Evolutionary conservation across 2,329 filamentous ascomycete species (phyloP).

Genomic region (Achaetomium macrosporum): DNA sequence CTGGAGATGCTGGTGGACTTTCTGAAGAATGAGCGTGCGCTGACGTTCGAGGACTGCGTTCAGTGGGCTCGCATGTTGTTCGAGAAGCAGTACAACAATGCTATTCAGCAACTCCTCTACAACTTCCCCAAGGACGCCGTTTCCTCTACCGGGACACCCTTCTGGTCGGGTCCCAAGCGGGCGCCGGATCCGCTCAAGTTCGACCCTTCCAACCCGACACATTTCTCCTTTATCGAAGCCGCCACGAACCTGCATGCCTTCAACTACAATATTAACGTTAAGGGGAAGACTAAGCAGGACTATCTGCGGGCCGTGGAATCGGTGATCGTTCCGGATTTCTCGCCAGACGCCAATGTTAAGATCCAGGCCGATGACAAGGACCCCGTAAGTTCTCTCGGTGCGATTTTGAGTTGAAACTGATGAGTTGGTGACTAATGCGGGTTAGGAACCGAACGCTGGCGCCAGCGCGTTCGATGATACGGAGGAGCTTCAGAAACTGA

Average conservation of each 20-base stretch:
- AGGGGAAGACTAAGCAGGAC: constrained; percentile 61
- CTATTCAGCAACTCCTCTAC: constrained; percentile 88
- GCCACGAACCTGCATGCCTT: constrained; percentile 92
- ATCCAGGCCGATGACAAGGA: constrained; percentile 96
- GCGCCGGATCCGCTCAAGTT: constrained; percentile 90
- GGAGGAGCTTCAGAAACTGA: constrained; percentile 68
- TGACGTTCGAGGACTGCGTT: constrained; percentile 93
- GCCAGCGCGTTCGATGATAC: constrained; percentile 60
- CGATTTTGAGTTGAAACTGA: neutral
- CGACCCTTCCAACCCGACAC: constrained; percentile 74
- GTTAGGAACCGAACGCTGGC: constrained; percentile 71
- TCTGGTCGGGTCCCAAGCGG: constrained; percentile 98
- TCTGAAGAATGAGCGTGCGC: constrained; percentile 83
- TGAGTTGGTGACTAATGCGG: constrained; percentile 21
- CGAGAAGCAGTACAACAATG: constrained; percentile 94
- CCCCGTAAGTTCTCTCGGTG: constrained; percentile 48
- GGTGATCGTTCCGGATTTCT: constrained; percentile 94
- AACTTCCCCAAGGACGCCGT: constrained; percentile 95
- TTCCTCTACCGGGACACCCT: constrained; percentile 81
- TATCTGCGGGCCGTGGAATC: constrained; percentile 79
- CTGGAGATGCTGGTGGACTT: constrained; percentile 86
- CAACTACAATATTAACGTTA: constrained; percentile 95
- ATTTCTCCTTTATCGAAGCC: constrained; percentile 81
- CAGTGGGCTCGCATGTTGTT: constrained; percentile 92
- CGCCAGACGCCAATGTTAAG: constrained; percentile 83